These are phyloP conservation scores for Lachancea mirantina DNA, from an alignment of 805 yeast species.

Conservation along the genomic window DNA sequence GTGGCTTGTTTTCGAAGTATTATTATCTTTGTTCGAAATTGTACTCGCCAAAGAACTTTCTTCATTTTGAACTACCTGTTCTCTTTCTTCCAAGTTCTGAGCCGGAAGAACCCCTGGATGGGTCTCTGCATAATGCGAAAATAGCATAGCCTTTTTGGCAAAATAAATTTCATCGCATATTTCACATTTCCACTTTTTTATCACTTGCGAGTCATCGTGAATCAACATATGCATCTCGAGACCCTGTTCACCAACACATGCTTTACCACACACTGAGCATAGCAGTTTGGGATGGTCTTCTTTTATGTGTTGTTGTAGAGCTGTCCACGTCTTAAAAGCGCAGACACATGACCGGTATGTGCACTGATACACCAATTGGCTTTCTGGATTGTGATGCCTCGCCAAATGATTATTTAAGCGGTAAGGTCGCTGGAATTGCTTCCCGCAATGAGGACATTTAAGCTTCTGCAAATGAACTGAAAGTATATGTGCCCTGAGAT, in stretches of 20 bases:
- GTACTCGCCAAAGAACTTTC: no score
- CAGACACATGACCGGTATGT: constrained; percentile 53
- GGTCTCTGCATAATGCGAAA: constrained; percentile 50
- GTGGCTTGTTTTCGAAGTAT: no score
- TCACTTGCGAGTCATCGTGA: constrained; percentile 49
- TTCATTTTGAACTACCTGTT: no score
- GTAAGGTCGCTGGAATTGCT: constrained; percentile 55
- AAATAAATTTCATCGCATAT: constrained; percentile 44
- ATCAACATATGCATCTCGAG: constrained; percentile 64
- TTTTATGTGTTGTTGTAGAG: constrained; percentile 62
- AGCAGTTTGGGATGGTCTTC: constrained; percentile 63
- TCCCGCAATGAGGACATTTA: constrained; percentile 56
- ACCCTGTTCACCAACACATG: constrained; percentile 67
- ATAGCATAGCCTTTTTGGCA: constrained; percentile 49
- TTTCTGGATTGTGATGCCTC: constrained; percentile 51
- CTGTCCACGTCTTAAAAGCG: constrained; percentile 64
- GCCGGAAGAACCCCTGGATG: constrained; percentile 19
- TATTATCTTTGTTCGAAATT: no score
- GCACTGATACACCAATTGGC: constrained; percentile 43
- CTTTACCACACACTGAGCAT: constrained; percentile 60
- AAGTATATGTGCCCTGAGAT: constrained; percentile 62
- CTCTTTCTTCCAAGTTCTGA: no score
- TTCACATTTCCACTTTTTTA: constrained; percentile 62
- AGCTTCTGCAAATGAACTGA: constrained; percentile 52
- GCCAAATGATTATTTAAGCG: constrained; percentile 59